Percentiles rank a stretch among this genome's conserved stretches.
Evolutionary conservation across 768 basidiomycete species (phyloP).

Genomic region (Pholiota molesta): DNA sequence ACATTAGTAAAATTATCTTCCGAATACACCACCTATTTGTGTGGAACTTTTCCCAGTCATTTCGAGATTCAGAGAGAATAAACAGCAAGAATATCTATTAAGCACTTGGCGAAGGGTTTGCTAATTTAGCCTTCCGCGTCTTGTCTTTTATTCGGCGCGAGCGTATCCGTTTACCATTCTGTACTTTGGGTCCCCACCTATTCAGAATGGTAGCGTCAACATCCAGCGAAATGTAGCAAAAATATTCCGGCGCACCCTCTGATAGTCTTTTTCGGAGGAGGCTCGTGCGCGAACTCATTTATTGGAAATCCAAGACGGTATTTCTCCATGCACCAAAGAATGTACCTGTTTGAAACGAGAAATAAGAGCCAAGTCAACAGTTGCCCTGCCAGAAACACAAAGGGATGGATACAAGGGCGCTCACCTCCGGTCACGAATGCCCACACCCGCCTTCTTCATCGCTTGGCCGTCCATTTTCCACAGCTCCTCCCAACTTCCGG

Average conservation of each 20-base stretch:
- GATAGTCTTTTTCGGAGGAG: constrained; percentile 73
- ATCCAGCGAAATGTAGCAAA: constrained; percentile 1
- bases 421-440: constrained; percentile 72
- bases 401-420: constrained; percentile 18
- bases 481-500: constrained; percentile 72
- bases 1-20: background rate
- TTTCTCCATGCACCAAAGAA: constrained; percentile 86
- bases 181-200: constrained; percentile 77
- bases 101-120: constrained; percentile 7
- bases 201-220: background rate
- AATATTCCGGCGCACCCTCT: constrained; percentile 62
- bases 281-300: constrained; percentile 63
- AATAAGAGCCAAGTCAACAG: background rate
- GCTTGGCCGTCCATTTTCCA: constrained; percentile 63
- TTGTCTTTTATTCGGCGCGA: constrained; percentile 53
- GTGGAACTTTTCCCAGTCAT: background rate
- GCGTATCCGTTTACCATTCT: constrained; percentile 75
- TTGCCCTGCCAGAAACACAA: background rate
- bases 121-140: constrained; percentile 18
- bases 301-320: constrained; percentile 62
- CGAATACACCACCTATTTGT: background rate
- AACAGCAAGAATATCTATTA: background rate
- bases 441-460: constrained; percentile 67
- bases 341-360: constrained; percentile 54
- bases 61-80: background rate